These are phyloP conservation scores for Suillus sp. DNA, from an alignment of 768 basidiomycete genomes.

Conservation along the genomic window DNA sequence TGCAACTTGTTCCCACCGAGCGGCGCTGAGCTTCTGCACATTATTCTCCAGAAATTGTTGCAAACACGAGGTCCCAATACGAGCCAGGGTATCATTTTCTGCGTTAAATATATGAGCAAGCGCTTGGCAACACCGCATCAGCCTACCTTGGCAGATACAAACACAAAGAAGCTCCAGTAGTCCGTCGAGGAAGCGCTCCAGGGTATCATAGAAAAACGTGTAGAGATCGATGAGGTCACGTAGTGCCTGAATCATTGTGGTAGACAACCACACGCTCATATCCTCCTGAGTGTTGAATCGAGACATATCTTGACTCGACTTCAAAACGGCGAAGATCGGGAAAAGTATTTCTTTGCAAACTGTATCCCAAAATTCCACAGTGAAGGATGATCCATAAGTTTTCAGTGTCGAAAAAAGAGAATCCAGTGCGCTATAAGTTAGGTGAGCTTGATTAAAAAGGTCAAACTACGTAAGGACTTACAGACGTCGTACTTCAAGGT, in stretches of 20 bases:
- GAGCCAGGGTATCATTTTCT: slow-evolving; percentile 98
- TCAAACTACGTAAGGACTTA: slow-evolving; percentile 46
- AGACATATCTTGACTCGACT: slow-evolving; percentile 88
- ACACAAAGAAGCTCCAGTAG: slow-evolving; percentile 90
- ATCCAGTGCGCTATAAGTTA: slow-evolving; percentile 78
- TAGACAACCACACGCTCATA: slow-evolving; percentile 99
- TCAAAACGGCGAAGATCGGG: slow-evolving; percentile 96
- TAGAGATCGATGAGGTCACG: slow-evolving; percentile 95
- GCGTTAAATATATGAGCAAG: slow-evolving; percentile 16
- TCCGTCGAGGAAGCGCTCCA: slow-evolving; percentile 92
- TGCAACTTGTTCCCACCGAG: slow-evolving; percentile 90
- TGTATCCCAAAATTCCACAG: slow-evolving; percentile 96
- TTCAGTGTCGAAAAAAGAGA: slow-evolving; percentile 94
- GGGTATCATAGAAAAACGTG: slow-evolving; percentile 89
- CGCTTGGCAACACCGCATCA: slow-evolving; percentile 5
- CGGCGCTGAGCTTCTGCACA: slow-evolving; percentile 78
- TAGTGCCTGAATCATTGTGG: slow-evolving; percentile 98
- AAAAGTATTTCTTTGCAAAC: slow-evolving; percentile 95
- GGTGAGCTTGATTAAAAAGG: slow-evolving; percentile 11
- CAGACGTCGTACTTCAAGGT: slow-evolving; percentile 95
- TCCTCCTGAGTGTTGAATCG: slow-evolving; percentile 96
- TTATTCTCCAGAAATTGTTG: slow-evolving; percentile 96
- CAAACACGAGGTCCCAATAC: slow-evolving; percentile 96
- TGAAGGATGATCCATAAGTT: slow-evolving; percentile 81
- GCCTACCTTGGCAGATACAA: slow-evolving; percentile 95